Evolutionary conservation across 2,329 filamentous ascomycete species (phyloP), one percentile per base, ranked within the genome.

Genomic region (Alternaria triticina): DNA sequence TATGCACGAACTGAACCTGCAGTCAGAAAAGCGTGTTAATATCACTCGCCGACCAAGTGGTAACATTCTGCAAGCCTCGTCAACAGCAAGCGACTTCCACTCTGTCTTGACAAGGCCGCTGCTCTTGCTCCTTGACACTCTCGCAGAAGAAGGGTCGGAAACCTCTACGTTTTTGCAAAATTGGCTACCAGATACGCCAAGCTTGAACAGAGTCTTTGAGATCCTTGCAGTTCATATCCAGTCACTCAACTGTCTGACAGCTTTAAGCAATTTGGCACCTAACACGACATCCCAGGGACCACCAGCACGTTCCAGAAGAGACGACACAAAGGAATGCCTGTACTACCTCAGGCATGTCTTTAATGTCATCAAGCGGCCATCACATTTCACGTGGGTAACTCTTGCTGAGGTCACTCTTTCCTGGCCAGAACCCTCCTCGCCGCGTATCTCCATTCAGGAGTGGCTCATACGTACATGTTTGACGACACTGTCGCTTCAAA

Each of bases 81-180:
- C 72, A 49, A 68, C 75, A 5, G 68, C 86, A 79, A 73, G 88
- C 27, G 84, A 90, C 67, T 92, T 90, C 74, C 88, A 92, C 70
- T 82, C 90, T 6, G 90, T 97, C 82, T 84, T 98, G 44, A 90
- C 90, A 6, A 88, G 93, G 54, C 95, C 95, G 1, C 80, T 97
- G 17, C 91, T 97, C 66, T 81, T 97, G 11, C 86, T 96, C 66
- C 83, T 98, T 25, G 95, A 98, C 78, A 86, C 90, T 1, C 83
- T 98, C 1, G 81, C 87, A 17, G 90, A 94, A 62, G 89, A 93
- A 63, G 86, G 87, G 20, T 90, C 89, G 3, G 91, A 94, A 70
- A 82, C 91, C 13, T 93, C 90, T 65, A 90, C 93, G 80, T 90
- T 91, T 25, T 88, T 93, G 43, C 91, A 90, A 71, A 89, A 87